A percentile compares a stretch with the other conserved stretches of the same genome.
These are phyloP conservation scores for Aegilops umbellulata DNA, from an alignment of 176 grass and related monocot species.

Conservation along the genomic window DNA sequence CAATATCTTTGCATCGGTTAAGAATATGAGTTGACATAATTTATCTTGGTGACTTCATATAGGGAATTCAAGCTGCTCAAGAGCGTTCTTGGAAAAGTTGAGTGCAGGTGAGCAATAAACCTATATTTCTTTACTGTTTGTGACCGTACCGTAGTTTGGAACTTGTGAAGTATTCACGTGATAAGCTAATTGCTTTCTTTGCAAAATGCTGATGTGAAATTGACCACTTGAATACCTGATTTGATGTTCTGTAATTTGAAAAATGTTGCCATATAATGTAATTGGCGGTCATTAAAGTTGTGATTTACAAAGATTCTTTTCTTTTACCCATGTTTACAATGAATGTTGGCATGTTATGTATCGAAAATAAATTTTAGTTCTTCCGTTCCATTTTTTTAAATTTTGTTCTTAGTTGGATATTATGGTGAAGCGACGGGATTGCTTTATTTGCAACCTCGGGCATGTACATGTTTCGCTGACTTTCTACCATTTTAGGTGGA, in stretches of 20 bases:
- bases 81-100: slow-evolving; percentile 83
- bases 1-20: background rate
- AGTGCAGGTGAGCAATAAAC: slow-evolving; percentile 42
- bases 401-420: background rate
- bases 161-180: background rate
- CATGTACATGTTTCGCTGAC: background rate
- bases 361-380: background rate
- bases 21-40: background rate
- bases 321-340: background rate
- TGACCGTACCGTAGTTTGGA: background rate
- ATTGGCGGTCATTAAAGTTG: background rate
- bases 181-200: background rate
- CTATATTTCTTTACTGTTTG: background rate
- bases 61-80: slow-evolving; percentile 81
- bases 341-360: background rate
- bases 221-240: background rate
- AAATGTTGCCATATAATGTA: background rate
- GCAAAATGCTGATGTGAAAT: background rate
- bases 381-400: background rate
- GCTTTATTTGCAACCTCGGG: background rate
- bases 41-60: slow-evolving; percentile 16
- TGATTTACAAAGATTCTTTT: background rate
- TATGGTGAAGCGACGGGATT: background rate
- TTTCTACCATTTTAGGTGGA: slow-evolving; percentile 21
- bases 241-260: background rate